Evolutionary conservation across 1,139 yeast genomes (phyloP), one percentile per base, ranked within the genome.

Genomic region (Yarrowia galli): DNA sequence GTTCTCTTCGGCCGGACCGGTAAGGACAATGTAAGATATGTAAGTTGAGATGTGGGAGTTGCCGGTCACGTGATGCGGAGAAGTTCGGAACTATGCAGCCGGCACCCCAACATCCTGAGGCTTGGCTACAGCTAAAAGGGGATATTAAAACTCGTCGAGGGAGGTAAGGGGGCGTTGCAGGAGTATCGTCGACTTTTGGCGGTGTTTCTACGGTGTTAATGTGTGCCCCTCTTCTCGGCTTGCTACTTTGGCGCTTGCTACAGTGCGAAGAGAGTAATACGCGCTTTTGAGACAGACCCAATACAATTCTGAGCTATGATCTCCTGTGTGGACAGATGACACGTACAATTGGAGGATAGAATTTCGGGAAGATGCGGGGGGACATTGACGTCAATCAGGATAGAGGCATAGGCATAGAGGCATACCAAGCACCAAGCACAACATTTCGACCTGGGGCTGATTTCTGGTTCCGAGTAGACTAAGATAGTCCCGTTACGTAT

Each of bases 31-130:
- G 64, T 58, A 58, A 58, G 51, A 58, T 58, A 58, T 58, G 64
- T 58, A 58, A 58, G 64, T 20, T 36, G 61, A 15, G 60, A 20
- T 20, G 18, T 35, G 45, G 20, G 15, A n/a, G 15, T 1, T 12
- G 18, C 38, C 10, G 38, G 64, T 58, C 64, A 58, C 64, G 64
- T 58, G 64, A 58, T 58, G 64, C 64, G 64, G 64, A 58, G 64
- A 58, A 58, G 64, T 2, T 58, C 64, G 64, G 64, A 58, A 58
- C 20, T 54, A 56, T 56, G 63, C 48, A 28, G 8, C 3, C 28
- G 3, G 1, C 3, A 23, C 60, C 60, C 45, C 60, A 54, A 54
- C 61, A n/a, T n/a, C n/a, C 25, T n/a, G 32, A 16, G 61, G 61
- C 48, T 54, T 38, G 61, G 48, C 60, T 53, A 53, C 60, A 36